Percentiles rank a stretch among this genome's conserved stretches.
Conservation (phyloP, 768 basidiomycete species). For the Filobasidium floriforme region DNA sequence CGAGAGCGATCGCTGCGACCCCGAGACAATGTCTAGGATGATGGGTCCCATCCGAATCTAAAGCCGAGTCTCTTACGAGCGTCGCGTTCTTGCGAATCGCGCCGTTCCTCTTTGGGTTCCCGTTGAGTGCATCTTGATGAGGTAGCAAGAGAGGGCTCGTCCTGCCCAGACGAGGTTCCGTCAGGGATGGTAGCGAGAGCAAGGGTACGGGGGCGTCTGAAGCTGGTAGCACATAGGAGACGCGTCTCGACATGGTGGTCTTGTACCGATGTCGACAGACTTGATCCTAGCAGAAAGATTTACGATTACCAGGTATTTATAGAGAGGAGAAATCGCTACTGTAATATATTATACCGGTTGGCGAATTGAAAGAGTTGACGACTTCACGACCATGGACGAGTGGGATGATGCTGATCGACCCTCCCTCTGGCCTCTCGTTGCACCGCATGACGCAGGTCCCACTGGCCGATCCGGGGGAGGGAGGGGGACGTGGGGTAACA, state of each 20-base stretch:
- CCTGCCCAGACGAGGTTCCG: slow-evolving; percentile 58
- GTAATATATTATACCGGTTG: too few relatives aligned
- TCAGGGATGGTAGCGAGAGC: slow-evolving; percentile 64
- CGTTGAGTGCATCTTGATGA: slow-evolving; percentile 29
- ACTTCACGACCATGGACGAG: too few relatives aligned
- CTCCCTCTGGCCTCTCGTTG: too few relatives aligned
- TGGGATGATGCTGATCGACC: too few relatives aligned
- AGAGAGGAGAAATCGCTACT: too few relatives aligned
- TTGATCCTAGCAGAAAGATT: too few relatives aligned
- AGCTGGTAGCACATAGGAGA: slow-evolving; percentile 81
- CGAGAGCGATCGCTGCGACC: slow-evolving; percentile 76
- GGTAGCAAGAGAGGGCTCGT: slow-evolving; percentile 61
- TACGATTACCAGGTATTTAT: too few relatives aligned
- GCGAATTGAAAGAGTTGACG: too few relatives aligned
- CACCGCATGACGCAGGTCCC: too few relatives aligned
- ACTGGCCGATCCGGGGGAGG: too few relatives aligned
- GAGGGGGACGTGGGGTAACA: too few relatives aligned
- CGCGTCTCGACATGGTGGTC: slow-evolving; percentile 47
- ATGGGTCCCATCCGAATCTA: slow-evolving; percentile 15
- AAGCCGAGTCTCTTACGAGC: slow-evolving; percentile 5
- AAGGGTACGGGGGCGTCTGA: slow-evolving; percentile 58
- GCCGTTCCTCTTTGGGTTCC: too few relatives aligned
- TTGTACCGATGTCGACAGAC: background rate
- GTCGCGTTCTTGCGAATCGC: slow-evolving; percentile 19
- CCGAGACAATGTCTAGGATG: slow-evolving; percentile 82